Conservation (phyloP, 2,329 filamentous ascomycete species). For the Trichophyton rubrum region DNA sequence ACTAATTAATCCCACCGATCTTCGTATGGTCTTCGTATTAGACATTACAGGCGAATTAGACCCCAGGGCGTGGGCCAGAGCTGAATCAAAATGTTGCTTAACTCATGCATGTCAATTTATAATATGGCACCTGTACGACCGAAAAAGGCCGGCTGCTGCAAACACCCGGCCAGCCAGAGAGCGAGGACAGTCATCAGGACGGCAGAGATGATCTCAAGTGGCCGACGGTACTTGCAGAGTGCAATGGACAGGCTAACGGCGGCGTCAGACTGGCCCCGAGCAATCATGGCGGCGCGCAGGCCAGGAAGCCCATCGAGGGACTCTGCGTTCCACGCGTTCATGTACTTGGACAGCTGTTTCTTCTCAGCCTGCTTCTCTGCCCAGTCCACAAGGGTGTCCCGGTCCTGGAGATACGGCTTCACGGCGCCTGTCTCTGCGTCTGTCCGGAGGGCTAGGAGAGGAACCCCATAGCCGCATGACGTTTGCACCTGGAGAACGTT, state of each 20-base stretch:
- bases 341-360: constrained; percentile 44
- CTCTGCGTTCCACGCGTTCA: constrained; percentile 41
- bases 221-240: constrained; percentile 13
- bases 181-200: constrained; percentile 15
- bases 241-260: constrained; percentile 27
- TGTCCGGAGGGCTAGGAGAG: constrained; percentile 35
- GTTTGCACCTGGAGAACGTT: constrained; percentile 42
- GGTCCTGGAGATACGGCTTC: constrained; percentile 36
- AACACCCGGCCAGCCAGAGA: constrained; percentile 11
- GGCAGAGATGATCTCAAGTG: constrained; percentile 16
- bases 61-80: background rate
- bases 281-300: constrained; percentile 41
- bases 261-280: constrained; percentile 38
- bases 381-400: constrained; percentile 45
- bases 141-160: background rate
- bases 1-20: background rate
- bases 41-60: background rate
- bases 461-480: constrained; percentile 54
- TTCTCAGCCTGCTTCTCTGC: constrained; percentile 38
- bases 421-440: constrained; percentile 21
- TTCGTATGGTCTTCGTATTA: background rate
- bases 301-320: constrained; percentile 51
- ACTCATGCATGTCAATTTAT: background rate
- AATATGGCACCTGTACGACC: background rate
- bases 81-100: background rate